Evolutionary conservation across 306 rosid genomes (phyloP).

Genomic region (Casuarina cunninghamiana): DNA sequence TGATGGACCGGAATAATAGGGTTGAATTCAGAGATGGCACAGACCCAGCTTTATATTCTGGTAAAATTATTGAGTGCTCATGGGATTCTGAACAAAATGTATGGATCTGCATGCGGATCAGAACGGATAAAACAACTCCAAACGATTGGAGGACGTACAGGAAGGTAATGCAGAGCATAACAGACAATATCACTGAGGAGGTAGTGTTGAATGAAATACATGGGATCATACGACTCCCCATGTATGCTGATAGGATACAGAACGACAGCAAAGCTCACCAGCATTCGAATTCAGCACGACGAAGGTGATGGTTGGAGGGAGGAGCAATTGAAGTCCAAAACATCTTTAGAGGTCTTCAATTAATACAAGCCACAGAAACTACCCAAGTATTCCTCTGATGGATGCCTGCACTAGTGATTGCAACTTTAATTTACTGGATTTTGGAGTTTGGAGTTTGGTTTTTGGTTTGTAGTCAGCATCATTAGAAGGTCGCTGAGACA

Average conservation of each 20-base stretch:
- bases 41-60: conserved; percentile 57
- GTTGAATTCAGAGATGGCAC: conserved; percentile 75
- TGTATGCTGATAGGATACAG: conserved; percentile 88
- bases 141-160: conserved; percentile 80
- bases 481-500: conserved; percentile 22
- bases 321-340: conserved; percentile 25
- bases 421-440: conserved; percentile 17
- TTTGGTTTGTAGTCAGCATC: conserved; percentile 24
- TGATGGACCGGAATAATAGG: conserved; percentile 66
- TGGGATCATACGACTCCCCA: conserved; percentile 83
- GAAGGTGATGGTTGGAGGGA: conserved; percentile 54
- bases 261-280: conserved; percentile 80
- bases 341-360: conserved; percentile 13
- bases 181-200: conserved; percentile 81
- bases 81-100: conserved; percentile 58
- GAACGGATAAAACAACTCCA: conserved; percentile 84
- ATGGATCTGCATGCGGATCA: conserved; percentile 71
- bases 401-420: conserved; percentile 27
- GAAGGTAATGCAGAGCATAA: conserved; percentile 90
- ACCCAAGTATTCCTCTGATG: conserved; percentile 7
- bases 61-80: conserved; percentile 84
- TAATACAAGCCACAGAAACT: conserved; percentile 11
- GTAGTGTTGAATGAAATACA: conserved; percentile 73
- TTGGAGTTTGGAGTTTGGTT: conserved; percentile 9
- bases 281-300: conserved; percentile 56